phyloP scores from a whole-genome alignment of 306 rosid species.

The Quercus suber region DNA sequence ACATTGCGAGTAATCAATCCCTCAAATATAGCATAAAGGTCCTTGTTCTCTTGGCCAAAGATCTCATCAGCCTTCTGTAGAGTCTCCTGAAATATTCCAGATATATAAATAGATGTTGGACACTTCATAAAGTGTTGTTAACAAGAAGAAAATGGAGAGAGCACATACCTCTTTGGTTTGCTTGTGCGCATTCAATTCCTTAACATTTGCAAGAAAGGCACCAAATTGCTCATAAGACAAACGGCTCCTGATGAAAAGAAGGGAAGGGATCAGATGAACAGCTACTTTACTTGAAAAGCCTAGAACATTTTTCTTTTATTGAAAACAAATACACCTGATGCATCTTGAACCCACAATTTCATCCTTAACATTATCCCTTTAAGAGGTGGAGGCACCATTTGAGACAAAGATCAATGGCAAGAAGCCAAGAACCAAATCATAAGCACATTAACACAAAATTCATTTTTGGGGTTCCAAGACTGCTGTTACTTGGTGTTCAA shows the following conservation, averaged over 20 bases:
- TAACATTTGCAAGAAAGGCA: slow-evolving; percentile 87
- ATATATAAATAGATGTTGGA: background rate
- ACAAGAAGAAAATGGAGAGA: background rate
- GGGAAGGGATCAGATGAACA: background rate
- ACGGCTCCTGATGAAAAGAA: slow-evolving; percentile 67
- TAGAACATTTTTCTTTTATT: background rate
- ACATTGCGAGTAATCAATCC: slow-evolving; percentile 81
- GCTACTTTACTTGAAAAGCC: background rate
- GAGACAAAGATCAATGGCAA: too few relatives aligned
- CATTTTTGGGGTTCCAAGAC: background rate
- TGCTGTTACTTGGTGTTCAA: background rate
- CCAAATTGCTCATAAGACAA: slow-evolving; percentile 94
- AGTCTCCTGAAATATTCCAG: slow-evolving; percentile 63
- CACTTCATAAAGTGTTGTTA: background rate
- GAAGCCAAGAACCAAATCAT: background rate
- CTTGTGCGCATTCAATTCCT: slow-evolving; percentile 89
- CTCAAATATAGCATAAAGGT: slow-evolving; percentile 75
- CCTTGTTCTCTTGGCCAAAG: slow-evolving; percentile 87
- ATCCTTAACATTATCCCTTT: too few relatives aligned
- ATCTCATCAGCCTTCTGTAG: slow-evolving; percentile 87
- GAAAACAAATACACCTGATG: too few relatives aligned
- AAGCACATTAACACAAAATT: background rate
- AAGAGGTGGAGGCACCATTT: too few relatives aligned
- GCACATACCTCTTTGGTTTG: slow-evolving; percentile 73
- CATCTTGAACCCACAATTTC: too few relatives aligned